A percentile compares a stretch with the other conserved stretches of the same genome.
Evolutionary conservation across 345 rosid species (phyloP).

Genomic region (Litchi chinensis): DNA sequence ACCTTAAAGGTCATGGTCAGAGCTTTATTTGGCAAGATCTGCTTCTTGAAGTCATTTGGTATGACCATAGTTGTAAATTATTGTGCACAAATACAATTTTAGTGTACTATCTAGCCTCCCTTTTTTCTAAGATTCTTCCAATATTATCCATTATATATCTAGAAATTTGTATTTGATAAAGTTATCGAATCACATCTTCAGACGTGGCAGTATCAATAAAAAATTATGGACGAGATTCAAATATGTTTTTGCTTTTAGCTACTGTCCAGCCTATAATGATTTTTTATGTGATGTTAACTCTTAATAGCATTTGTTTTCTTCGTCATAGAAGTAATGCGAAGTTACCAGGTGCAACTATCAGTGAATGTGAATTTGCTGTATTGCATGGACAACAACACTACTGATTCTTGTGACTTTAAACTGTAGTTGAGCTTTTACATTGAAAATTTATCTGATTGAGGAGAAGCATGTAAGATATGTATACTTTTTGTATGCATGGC

Average conservation of each 20-base stretch:
- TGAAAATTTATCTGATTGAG: background rate
- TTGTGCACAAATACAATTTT: constrained; percentile 19
- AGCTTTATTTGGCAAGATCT: constrained; percentile 18
- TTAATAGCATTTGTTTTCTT: background rate
- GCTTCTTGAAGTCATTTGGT: constrained; percentile 16
- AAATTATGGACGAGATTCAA: background rate
- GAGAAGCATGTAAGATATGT: background rate
- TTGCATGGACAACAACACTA: background rate
- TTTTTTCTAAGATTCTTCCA: background rate
- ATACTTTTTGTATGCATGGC: background rate
- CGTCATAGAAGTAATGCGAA: background rate
- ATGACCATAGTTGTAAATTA: constrained; percentile 28
- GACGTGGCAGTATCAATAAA: background rate
- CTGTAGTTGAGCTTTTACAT: background rate
- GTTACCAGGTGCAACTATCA: background rate
- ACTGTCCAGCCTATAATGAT: background rate
- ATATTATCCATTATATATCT: background rate
- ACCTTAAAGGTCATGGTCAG: constrained; percentile 13
- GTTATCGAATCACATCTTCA: background rate
- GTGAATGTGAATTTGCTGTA: background rate
- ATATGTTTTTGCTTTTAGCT: background rate
- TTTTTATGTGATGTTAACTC: background rate
- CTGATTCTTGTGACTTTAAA: background rate
- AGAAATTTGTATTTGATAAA: background rate
- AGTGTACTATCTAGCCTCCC: constrained; percentile 13